Percentiles rank a stretch among this genome's conserved stretches.
These are phyloP conservation scores for Talaromyces sp. DNA, from an alignment of 2,329 filamentous ascomycete genomes.

Conservation along the genomic window DNA sequence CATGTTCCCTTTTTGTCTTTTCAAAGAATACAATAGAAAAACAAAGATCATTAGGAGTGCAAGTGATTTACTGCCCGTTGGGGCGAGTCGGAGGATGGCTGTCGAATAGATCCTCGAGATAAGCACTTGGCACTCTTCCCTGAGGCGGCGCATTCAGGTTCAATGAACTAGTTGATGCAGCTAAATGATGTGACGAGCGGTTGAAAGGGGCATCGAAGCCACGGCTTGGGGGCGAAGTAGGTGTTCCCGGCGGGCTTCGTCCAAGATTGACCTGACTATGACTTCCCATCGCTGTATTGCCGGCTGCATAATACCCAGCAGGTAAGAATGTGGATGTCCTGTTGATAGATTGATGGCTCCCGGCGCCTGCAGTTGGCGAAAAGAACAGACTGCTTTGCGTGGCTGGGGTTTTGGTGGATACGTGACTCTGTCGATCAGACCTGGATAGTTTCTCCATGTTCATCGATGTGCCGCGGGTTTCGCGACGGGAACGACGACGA, in stretches of 20 bases:
- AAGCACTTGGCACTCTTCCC: conserved; percentile 78
- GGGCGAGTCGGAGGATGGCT: conserved; percentile 51
- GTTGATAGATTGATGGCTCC: conserved; percentile 53
- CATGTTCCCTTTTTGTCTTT: not conserved
- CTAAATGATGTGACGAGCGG: conserved; percentile 29
- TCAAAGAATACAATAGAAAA: not conserved
- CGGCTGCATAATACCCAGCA: conserved; percentile 83
- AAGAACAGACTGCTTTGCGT: conserved; percentile 81
- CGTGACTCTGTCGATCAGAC: conserved; percentile 35
- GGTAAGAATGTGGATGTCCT: conserved; percentile 78
- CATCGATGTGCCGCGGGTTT: conserved; percentile 40
- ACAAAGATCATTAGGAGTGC: not conserved
- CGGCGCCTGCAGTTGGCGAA: conserved; percentile 76
- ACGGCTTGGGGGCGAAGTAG: conserved; percentile 50
- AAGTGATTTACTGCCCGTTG: not conserved
- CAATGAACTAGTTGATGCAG: conserved; percentile 56
- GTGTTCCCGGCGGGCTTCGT: conserved; percentile 64
- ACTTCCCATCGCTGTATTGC: conserved; percentile 51
- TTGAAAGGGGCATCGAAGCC: conserved; percentile 30
- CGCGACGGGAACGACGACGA: conserved; percentile 22
- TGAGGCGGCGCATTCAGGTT: conserved; percentile 62
- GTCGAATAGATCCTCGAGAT: conserved; percentile 84
- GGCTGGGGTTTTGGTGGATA: conserved; percentile 42
- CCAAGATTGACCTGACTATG: conserved; percentile 39
- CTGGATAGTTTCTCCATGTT: conserved; percentile 51